A percentile compares a stretch with the other conserved stretches of the same genome.
Evolutionary conservation across 23 red algal genomes (phyloP).

Genomic region (Chondrus crispus): DNA sequence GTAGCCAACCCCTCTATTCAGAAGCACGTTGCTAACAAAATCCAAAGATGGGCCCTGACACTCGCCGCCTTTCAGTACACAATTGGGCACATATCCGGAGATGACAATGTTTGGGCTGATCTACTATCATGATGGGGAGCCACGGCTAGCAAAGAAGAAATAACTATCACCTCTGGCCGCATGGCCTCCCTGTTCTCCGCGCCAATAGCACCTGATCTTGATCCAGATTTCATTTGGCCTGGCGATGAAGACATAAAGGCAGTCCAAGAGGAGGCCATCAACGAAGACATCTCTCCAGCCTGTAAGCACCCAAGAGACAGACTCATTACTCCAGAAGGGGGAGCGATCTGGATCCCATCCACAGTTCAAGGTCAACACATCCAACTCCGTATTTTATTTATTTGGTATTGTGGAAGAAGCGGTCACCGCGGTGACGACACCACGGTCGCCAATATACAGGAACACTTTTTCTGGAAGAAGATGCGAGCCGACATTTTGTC

Average conservation of each 20-base stretch:
- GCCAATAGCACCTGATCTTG: not conserved
- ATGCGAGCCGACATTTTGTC: not conserved
- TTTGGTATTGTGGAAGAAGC: not conserved
- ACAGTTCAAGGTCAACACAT: not conserved
- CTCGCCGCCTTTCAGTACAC: not conserved
- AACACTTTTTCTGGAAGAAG: not conserved
- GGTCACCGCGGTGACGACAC: not conserved
- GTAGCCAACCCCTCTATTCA: not conserved
- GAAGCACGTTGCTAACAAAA: not conserved
- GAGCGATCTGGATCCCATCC: conserved; percentile 2
- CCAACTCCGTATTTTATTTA: not conserved
- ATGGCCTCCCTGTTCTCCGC: not conserved
- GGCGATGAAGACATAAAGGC: not conserved
- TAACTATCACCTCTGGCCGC: not conserved
- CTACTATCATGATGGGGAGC: not conserved
- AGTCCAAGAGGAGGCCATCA: not conserved
- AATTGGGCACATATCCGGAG: not conserved
- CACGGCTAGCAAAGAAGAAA: not conserved
- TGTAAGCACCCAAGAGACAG: too few species aligned
- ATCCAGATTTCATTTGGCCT: not conserved
- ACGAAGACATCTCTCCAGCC: not conserved
- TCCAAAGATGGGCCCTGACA: not conserved
- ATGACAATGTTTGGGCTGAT: not conserved
- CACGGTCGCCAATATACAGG: not conserved
- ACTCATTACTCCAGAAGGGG: not conserved